Evolutionary conservation across 73 alveolate genomes (phyloP).

Genomic region (Stentor coeruleus): DNA sequence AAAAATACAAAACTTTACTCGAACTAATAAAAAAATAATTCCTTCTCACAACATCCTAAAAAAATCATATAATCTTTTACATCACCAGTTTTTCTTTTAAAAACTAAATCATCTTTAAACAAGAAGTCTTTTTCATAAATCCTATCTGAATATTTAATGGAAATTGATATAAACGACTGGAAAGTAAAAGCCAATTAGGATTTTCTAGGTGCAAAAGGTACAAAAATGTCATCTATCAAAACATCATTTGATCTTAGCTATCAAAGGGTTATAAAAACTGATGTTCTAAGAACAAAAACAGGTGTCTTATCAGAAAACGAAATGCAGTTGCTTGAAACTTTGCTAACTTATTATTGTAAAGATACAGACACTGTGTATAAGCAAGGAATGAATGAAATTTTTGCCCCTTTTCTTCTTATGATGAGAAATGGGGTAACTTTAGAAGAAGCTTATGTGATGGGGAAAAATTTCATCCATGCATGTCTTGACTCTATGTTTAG

Average conservation of each 20-base stretch:
- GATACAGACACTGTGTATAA: conserved; percentile 49
- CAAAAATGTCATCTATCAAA: background rate
- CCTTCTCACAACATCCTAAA: too few species aligned
- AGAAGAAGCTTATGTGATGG: background rate
- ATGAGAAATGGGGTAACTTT: background rate
- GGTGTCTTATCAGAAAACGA: background rate
- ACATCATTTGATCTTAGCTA: background rate
- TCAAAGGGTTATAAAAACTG: background rate
- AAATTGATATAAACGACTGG: background rate
- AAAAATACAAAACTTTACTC: too few species aligned
- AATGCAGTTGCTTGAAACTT: conserved; percentile 39
- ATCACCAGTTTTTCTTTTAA: too few species aligned
- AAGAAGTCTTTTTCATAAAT: too few species aligned
- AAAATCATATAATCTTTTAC: too few species aligned
- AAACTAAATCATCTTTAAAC: too few species aligned
- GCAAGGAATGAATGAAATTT: conserved; percentile 70
- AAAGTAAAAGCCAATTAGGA: background rate
- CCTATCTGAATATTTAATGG: too few species aligned
- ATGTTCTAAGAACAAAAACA: background rate
- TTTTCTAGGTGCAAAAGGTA: too few species aligned
- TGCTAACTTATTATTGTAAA: conserved; percentile 64
- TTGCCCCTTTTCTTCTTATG: conserved; percentile 54
- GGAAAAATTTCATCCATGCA: background rate
- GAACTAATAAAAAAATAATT: too few species aligned
- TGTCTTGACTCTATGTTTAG: background rate